phyloP scores from a whole-genome alignment of 2,329 filamentous ascomycete species.

The Paraphaeosphaeria minitans region DNA sequence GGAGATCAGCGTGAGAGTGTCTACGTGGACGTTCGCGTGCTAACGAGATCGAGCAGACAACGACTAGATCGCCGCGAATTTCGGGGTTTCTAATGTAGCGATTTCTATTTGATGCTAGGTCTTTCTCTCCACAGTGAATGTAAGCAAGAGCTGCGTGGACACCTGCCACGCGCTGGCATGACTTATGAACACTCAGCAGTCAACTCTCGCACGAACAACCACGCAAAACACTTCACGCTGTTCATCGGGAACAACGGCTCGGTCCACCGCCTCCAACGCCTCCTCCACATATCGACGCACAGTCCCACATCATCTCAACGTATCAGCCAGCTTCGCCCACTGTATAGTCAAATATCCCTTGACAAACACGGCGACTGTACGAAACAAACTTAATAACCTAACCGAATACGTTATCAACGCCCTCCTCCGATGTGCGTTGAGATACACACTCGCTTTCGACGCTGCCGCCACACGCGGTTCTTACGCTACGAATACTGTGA shows the following conservation, averaged over 20 bases:
- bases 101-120: neutral
- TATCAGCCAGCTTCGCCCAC: neutral
- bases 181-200: neutral
- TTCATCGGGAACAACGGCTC: neutral
- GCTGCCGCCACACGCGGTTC: conserved; percentile 14
- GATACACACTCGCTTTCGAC: conserved; percentile 9
- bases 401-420: neutral
- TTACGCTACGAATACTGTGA: conserved; percentile 11
- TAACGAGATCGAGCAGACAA: neutral
- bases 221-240: neutral
- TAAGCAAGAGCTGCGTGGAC: neutral
- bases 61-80: neutral
- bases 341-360: neutral
- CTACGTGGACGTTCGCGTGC: neutral
- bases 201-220: neutral
- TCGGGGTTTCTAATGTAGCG: neutral
- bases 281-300: neutral
- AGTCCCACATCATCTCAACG: conserved; percentile 2
- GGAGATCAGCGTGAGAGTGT: conserved; percentile 1
- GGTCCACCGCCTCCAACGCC: neutral
- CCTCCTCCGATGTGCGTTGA: conserved; percentile 5
- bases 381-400: neutral
- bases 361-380: neutral
- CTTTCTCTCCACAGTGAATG: neutral
- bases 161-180: neutral